phyloP scores from a whole-genome alignment of 1,139 yeast genomes.

The Debaryomyces fabryi region DNA sequence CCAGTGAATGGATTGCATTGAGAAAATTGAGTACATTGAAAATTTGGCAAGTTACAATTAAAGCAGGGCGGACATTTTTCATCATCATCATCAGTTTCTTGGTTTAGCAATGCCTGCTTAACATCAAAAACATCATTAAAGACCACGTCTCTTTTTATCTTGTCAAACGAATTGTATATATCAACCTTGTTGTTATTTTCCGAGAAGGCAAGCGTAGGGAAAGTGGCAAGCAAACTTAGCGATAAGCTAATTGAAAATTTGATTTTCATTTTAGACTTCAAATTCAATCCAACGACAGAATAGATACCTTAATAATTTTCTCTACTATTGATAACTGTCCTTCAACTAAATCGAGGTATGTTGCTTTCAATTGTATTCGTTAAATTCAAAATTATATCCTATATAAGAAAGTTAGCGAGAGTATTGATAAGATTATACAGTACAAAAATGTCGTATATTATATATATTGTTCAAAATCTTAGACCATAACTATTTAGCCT shows the following conservation, averaged over 20 bases:
- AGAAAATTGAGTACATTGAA: slow-evolving; percentile 88
- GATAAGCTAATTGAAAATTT: background rate
- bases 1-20: slow-evolving; percentile 86
- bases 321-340: background rate
- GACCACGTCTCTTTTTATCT: slow-evolving; percentile 27
- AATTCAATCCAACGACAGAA: background rate
- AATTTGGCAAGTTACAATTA: slow-evolving; percentile 91
- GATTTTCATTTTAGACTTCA: background rate
- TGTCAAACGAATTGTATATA: slow-evolving; percentile 23
- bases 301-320: background rate
- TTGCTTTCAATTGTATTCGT: background rate
- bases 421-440: background rate
- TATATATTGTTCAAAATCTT: background rate
- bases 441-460: slow-evolving; percentile 7
- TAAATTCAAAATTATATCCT: background rate
- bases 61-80: slow-evolving; percentile 82
- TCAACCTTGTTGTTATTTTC: background rate
- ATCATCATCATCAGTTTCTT: slow-evolving; percentile 22
- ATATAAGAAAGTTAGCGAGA: background rate
- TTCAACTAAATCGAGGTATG: background rate
- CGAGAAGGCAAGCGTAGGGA: background rate
- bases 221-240: slow-evolving; percentile 3
- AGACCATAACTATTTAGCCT: background rate
- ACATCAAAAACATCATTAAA: slow-evolving; percentile 31
- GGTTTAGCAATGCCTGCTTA: slow-evolving; percentile 14